Evolutionary conservation across 176 grass and related monocot species (phyloP), one percentile per base, ranked within the genome.

Genomic region (Phragmites australis): DNA sequence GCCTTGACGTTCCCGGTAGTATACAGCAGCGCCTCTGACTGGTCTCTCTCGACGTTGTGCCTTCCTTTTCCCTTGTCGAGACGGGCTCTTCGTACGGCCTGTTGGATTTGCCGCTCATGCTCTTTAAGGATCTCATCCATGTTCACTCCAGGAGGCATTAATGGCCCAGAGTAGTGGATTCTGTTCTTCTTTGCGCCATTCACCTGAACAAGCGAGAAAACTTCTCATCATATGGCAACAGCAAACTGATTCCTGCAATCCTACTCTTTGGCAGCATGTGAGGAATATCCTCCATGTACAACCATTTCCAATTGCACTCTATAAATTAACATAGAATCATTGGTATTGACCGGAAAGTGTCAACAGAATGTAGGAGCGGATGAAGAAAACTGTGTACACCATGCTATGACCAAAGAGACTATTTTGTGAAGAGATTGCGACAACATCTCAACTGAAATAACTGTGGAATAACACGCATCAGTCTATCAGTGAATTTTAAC

Each of bases 71-170:
- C 81, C 79, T 91, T 95, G 82, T 95, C 90, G 1, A 95, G 66
- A 9, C 97, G 93, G 1, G 97, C 97, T 84, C 84, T 88, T 75
- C 90, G 80, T 1, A 91, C 93, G 0, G 90, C 93, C 41, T 93
- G 93, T 68, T 99, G 90, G 79, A 99, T 93, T 50, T 99, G 97
- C 41, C 87, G 78, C 52, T 96, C 97, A 11, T 99, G 97, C 60
- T 99, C 97, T 87, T 80, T 93, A 41, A 99, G 88, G 43, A 99
- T 88, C 74, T 99, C 97, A 16, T 99, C 90, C 53, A 96, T 84
- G 82, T 95, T 93, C 62, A 87, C 93, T 62, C 97, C 93, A 15
- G 90, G 93, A 73, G 97, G 97, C 93, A 99, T 91, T 22, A 99
- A 80, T 47, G 97, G 97, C 52, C 97, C 97, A 0, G 93, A 99